A percentile compares a stretch with the other conserved stretches of the same genome.
Evolutionary conservation across 1,284 basidiomycete genomes (phyloP).

Genomic region (Puccinia triticina): DNA sequence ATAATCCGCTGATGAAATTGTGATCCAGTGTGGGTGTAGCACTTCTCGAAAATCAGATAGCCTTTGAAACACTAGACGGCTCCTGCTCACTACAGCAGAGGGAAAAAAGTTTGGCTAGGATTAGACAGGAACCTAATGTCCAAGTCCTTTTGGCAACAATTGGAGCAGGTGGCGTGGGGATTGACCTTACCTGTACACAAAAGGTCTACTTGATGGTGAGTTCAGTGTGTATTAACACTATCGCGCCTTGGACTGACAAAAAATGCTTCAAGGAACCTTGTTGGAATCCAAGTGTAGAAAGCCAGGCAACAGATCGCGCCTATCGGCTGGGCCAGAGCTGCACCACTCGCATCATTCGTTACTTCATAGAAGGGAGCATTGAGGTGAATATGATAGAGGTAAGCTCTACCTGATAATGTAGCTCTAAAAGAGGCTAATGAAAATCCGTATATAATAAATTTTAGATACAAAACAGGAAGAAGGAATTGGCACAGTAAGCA

Average conservation of each 20-base stretch:
- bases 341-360: not conserved
- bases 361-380: slow-evolving; percentile 5
- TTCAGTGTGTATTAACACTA: not conserved
- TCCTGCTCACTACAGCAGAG: not conserved
- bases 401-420: not conserved
- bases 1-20: not conserved
- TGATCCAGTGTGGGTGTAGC: not conserved
- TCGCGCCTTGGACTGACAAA: not conserved
- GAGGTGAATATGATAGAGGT: slow-evolving; percentile 20
- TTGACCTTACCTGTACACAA: slow-evolving; percentile 2
- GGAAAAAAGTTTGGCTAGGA: not conserved
- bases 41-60: not conserved
- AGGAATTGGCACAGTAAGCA: slow-evolving; percentile 5
- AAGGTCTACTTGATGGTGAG: slow-evolving; percentile 25
- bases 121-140: not conserved
- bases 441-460: not conserved
- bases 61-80: not conserved
- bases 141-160: slow-evolving; percentile 4
- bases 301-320: slow-evolving; percentile 12
- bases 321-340: not conserved
- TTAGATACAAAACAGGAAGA: slow-evolving; percentile 7
- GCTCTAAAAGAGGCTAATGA: not conserved
- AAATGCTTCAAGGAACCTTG: not conserved
- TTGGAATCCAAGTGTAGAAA: slow-evolving; percentile 15
- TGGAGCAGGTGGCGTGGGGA: slow-evolving; percentile 5